phyloP scores from a whole-genome alignment of 202 grass and related monocot species.

The Setaria viridis region DNA sequence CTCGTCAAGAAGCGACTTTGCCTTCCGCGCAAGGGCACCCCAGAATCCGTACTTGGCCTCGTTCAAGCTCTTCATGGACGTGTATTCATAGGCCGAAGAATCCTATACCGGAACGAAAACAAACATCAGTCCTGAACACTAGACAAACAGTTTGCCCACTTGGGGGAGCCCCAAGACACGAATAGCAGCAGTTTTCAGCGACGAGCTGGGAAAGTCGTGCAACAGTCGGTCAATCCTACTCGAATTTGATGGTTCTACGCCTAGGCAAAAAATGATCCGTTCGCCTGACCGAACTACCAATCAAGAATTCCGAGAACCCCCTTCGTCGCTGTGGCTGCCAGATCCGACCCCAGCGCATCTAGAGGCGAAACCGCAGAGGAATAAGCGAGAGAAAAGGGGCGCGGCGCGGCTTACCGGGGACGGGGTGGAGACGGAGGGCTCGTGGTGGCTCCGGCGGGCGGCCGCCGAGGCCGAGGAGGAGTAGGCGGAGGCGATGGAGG shows the following conservation, averaged over 20 bases:
- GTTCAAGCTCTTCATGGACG: slow-evolving; percentile 89
- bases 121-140: neutral
- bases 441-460: slow-evolving; percentile 47
- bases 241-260: slow-evolving; percentile 1
- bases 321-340: slow-evolving; percentile 12
- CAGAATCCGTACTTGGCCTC: slow-evolving; percentile 93
- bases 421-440: slow-evolving; percentile 53
- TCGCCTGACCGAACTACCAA: neutral
- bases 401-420: slow-evolving; percentile 36
- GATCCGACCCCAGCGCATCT: slow-evolving; percentile 49
- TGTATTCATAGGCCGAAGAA: slow-evolving; percentile 67
- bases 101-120: slow-evolving; percentile 53
- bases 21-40: slow-evolving; percentile 82
- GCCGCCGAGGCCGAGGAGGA: slow-evolving; percentile 48
- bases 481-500: slow-evolving; percentile 93
- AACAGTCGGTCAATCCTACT: neutral
- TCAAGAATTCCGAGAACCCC: slow-evolving; percentile 15
- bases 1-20: slow-evolving; percentile 88
- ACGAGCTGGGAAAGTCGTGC: slow-evolving; percentile 6
- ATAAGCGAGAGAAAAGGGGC: neutral
- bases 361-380: neutral
- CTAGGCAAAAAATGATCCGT: neutral
- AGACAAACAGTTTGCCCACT: neutral
- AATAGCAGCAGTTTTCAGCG: neutral
- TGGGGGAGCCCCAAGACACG: neutral